Percentiles rank a stretch among this genome's conserved stretches.
phyloP scores from a whole-genome alignment of 371 early-diverging fungal species.

The Dentiscutata heterogama region DNA sequence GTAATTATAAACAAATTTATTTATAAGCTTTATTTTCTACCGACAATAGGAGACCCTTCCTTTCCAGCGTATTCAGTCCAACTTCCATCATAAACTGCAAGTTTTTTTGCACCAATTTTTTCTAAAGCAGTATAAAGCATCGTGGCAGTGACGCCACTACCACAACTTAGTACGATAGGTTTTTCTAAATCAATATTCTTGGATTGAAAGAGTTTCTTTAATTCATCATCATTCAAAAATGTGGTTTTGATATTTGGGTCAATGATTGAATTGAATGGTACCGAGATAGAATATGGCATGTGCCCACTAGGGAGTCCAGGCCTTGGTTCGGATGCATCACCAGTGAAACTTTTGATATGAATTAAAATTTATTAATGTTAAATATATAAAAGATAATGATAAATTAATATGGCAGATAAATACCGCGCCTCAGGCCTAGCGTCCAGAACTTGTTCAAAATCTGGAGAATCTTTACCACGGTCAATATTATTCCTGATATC shows the following conservation, averaged over 20 bases:
- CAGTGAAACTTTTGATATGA: conserved; percentile 45
- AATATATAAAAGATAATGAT: neutral
- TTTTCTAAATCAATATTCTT: conserved; percentile 69
- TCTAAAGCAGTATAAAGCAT: conserved; percentile 79
- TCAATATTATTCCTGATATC: conserved; percentile 63
- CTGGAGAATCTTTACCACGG: conserved; percentile 48
- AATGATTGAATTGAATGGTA: conserved; percentile 73
- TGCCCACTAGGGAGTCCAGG: conserved; percentile 84
- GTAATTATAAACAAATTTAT: neutral
- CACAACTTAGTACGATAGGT: conserved; percentile 73
- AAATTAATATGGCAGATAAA: neutral
- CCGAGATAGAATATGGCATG: conserved; percentile 83
- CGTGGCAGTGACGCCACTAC: conserved; percentile 86
- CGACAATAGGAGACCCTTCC: conserved; percentile 41
- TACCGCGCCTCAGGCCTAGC: conserved; percentile 77
- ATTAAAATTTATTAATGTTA: neutral
- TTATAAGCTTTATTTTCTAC: conserved; percentile 18
- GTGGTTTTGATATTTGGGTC: conserved; percentile 53
- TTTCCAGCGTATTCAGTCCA: conserved; percentile 86
- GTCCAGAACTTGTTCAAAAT: conserved; percentile 74
- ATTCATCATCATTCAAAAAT: conserved; percentile 57
- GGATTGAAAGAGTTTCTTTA: conserved; percentile 60
- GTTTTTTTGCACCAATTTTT: conserved; percentile 65
- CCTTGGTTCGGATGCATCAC: conserved; percentile 13
- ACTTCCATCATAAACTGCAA: conserved; percentile 86